Base-by-base conservation (phyloP, 2,329 filamentous ascomycete genomes). In the Geosmithia flava region DNA sequence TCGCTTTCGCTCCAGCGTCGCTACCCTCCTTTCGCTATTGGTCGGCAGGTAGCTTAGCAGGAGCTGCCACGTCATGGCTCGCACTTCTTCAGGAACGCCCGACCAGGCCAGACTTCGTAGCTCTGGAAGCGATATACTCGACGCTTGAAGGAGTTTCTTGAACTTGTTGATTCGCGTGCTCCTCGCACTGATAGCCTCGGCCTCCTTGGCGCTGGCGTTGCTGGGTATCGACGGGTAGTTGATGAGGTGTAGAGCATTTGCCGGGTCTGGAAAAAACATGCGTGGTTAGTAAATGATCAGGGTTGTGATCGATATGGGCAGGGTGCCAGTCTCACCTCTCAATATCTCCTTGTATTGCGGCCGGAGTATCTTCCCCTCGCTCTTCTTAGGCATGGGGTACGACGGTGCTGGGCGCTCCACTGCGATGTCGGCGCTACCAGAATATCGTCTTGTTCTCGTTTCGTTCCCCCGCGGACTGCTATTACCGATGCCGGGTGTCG, bases 21-120 rank as follows among this genome's bases (percentile, higher is more conserved):
- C 79, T 7, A 97, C 87, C 47, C 94, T 80, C 53, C 93, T 78
- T 62, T 98, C 94, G 57, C 89, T 95, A 60, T 89, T 96, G n/a
- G 91, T 94, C 1, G 94, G 93, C 4, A 98, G 76, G 63, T 98
- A 98, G 50, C 91, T 93, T 20, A 98, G 78, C 19, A 98, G 74
- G 20, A 98, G 74, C 65, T 97, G 90, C 93, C 93, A 98, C n/a
- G 91, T 93, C 85, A 98, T 96, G 46, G 93, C 88, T 49, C 94
- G 87, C 17, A 98, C 89, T 68, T 98, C 94, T 57, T 88, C 84
- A 0, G 93, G 94, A 37, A 97, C 78, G 13, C 93, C 93, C 47
- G 90, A 93, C 93, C 94, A 98, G 29, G 93, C 89, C 30, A 89
- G 74, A 50, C 88, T 76, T 53, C 93, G 80, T 20, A 98, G 74